Base-by-base conservation (phyloP, 305 asterid genomes). In the Fraxinus sp. region DNA sequence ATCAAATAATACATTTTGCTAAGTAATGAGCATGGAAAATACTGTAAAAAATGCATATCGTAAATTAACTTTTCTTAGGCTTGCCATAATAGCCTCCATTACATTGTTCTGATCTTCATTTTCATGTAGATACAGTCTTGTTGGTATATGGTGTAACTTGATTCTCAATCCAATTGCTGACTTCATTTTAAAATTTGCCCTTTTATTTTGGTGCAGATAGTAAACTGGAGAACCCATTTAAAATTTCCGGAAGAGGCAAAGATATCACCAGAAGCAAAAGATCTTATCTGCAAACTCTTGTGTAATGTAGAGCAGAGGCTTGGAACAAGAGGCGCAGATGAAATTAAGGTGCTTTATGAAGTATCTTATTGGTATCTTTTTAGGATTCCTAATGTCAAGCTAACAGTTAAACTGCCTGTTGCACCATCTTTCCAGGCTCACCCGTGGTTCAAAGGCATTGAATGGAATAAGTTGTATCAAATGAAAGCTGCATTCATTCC, bases 181-280 rank as follows among this genome's bases (percentile, higher is more conserved):
- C 46, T 64, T 62, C 59, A 73, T 71, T 41, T 81, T 26, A 57
- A 39, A 26, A 64, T 57, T 78, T 39, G 37, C 78, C 20, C 76
- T 73, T 52, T 78, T 76, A 66, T 66, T 75, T 79, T 86, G 81
- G 70, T 86, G 84, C 94, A 95, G 98, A 95, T 95, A 82, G 98
- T 93, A 59, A 95, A 93, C 87, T 93, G 98, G 98, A 90, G 97
- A 89, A 91, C 94, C 14, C 88, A 95, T 86, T 90, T 95, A 76
- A 95, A 95, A 89, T 92, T 95, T 87, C 98, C 98, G 0, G 98
- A 95, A 86, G 98, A 95, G 89, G 98, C 94, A 84, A 93, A 91
- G 84, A 76, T 95, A 59, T 93, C 98, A 32, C 89, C 91, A n/a
- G 98, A 93, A 89, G 98, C 98, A 30, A 93, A 92, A 87, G 98